Evolutionary conservation across 2,329 filamentous ascomycete genomes (phyloP).

Genomic region (Cercospora janseana): DNA sequence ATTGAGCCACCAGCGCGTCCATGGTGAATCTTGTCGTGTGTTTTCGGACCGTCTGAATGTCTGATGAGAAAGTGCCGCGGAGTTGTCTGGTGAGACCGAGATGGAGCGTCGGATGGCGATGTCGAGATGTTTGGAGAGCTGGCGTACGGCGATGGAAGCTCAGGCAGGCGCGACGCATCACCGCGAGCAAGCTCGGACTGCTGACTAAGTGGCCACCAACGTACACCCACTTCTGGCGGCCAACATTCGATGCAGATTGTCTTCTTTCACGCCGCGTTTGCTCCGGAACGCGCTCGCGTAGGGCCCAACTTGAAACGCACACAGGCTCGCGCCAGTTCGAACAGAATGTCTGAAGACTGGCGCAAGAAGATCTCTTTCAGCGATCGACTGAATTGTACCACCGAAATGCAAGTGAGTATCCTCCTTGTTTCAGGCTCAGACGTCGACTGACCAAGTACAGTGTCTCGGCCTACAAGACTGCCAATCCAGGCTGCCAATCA

Average conservation of each 20-base stretch:
- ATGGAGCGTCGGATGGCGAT: conserved; percentile 6
- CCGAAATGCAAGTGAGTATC: conserved; percentile 49
- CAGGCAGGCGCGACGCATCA: conserved; percentile 20
- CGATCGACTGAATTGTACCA: conserved; percentile 44
- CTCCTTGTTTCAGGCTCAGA: neutral
- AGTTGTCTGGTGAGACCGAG: neutral
- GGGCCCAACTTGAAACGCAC: too few relatives aligned
- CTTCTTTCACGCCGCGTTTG: neutral
- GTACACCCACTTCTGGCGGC: conserved; percentile 1
- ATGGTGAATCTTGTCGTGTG: conserved; percentile 51
- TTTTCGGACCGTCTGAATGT: neutral
- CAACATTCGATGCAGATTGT: neutral
- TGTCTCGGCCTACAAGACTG: conserved; percentile 49
- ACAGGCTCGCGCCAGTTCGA: too few relatives aligned
- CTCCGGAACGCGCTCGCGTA: too few relatives aligned
- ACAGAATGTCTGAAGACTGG: conserved; percentile 41
- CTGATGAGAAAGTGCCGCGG: neutral
- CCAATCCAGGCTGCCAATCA: conserved; percentile 46
- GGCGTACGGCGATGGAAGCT: conserved; percentile 7
- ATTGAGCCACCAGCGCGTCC: conserved; percentile 90
- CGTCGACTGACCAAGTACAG: conserved; percentile 37
- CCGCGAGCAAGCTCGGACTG: conserved; percentile 7
- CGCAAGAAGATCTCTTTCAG: conserved; percentile 45
- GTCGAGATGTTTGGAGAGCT: conserved; percentile 9
- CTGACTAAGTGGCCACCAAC: conserved; percentile 7